Conservation (phyloP, 345 rosid species). For the Eucalyptus rudis region DNA sequence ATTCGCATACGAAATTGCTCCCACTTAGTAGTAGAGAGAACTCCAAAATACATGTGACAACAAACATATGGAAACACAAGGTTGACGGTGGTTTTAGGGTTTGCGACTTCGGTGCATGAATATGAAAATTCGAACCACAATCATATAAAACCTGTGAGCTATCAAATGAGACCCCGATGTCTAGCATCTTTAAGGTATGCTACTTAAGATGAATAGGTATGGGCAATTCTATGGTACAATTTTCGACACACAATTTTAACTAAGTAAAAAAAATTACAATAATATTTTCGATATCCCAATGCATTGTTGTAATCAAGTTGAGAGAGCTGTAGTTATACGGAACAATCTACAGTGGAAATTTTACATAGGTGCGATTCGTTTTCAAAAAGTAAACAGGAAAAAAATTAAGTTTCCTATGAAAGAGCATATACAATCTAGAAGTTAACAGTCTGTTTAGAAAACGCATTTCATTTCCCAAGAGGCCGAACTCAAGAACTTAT, state of each 20-base stretch:
- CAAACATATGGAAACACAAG: background rate
- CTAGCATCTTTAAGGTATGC: background rate
- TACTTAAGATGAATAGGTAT: background rate
- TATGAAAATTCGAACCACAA: background rate
- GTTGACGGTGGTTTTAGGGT: background rate
- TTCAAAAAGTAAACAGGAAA: background rate
- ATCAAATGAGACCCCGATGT: background rate
- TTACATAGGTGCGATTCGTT: no score
- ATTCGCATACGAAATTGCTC: background rate
- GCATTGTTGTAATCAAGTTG: background rate
- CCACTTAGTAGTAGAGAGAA: background rate
- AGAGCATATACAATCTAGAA: background rate
- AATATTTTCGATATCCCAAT: background rate
- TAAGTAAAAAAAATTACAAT: background rate
- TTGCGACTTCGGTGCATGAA: background rate
- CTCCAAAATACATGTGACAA: background rate
- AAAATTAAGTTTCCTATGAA: background rate
- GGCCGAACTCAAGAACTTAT: background rate
- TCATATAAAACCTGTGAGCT: background rate
- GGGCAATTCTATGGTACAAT: background rate
- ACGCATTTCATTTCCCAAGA: background rate
- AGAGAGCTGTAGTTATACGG: no score
- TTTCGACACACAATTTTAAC: background rate
- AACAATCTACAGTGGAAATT: background rate
- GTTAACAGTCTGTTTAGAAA: background rate